phyloP scores from a whole-genome alignment of 169 alveolate species.

The Eimeria necatrix region DNA sequence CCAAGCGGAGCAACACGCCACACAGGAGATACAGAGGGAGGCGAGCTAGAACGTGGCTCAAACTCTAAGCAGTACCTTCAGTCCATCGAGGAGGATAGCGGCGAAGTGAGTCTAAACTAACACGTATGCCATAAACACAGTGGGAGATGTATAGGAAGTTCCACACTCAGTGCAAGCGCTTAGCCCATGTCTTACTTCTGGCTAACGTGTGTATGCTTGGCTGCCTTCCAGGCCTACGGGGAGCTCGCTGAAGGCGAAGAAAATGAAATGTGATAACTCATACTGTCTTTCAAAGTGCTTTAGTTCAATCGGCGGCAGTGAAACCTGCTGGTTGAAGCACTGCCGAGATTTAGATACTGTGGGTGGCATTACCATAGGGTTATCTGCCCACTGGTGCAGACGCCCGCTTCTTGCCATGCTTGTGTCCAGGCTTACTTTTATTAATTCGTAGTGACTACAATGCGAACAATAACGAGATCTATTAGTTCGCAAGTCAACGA shows the following conservation, averaged over 20 bases:
- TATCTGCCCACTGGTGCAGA: not conserved
- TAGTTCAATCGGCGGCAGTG: slow-evolving; percentile 42
- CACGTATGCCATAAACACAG: not conserved
- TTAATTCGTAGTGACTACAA: not conserved
- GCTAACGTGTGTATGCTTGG: not conserved
- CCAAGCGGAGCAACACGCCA: slow-evolving; percentile 47
- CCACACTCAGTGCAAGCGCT: too few species aligned
- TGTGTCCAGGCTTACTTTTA: not conserved
- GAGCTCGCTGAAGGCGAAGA: slow-evolving; percentile 72
- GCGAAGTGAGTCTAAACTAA: slow-evolving; percentile 68
- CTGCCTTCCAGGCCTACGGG: slow-evolving; percentile 59
- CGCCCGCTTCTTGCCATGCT: slow-evolving; percentile 1
- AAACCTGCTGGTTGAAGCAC: slow-evolving; percentile 47
- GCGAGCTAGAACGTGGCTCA: slow-evolving; percentile 77
- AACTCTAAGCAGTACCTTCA: slow-evolving; percentile 79
- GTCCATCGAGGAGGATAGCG: slow-evolving; percentile 78
- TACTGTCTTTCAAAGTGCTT: not conserved
- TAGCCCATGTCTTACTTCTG: too few species aligned
- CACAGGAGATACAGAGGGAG: slow-evolving; percentile 51
- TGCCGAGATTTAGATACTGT: slow-evolving; percentile 63
- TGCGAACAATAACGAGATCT: not conserved
- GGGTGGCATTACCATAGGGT: slow-evolving; percentile 46
- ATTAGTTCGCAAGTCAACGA: slow-evolving; percentile 57
- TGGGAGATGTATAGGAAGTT: too few species aligned
- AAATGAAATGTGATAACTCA: slow-evolving; percentile 15